Percentiles rank a stretch among this genome's conserved stretches.
phyloP scores from a whole-genome alignment of 805 yeast species.

The Cyberlindnera veronae region DNA sequence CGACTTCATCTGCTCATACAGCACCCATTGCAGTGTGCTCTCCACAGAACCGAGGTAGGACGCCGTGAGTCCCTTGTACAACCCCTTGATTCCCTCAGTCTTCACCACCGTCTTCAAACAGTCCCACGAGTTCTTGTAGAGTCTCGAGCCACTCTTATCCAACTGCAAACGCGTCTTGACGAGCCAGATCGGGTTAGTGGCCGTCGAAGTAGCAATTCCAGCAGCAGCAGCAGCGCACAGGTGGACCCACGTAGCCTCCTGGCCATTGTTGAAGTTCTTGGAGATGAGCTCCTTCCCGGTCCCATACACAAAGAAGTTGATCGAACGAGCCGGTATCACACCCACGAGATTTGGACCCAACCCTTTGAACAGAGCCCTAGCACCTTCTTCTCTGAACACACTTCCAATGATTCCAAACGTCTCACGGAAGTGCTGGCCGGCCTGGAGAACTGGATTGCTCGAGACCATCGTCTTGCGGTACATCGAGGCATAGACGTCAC shows the following conservation, averaged over 20 bases:
- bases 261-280: slow-evolving; percentile 60
- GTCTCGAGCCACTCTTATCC: slow-evolving; percentile 65
- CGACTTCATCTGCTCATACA: slow-evolving; percentile 90
- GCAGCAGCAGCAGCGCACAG: slow-evolving; percentile 84
- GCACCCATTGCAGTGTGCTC: slow-evolving; percentile 92
- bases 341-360: slow-evolving; percentile 96
- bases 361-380: slow-evolving; percentile 86
- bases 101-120: slow-evolving; percentile 67
- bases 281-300: slow-evolving; percentile 79
- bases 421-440: slow-evolving; percentile 72
- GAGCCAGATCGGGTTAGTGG: slow-evolving; percentile 97
- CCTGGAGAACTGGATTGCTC: slow-evolving; percentile 40
- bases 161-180: slow-evolving; percentile 91
- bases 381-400: slow-evolving; percentile 76
- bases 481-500: slow-evolving; percentile 68
- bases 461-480: slow-evolving; percentile 37
- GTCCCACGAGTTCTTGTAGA: slow-evolving; percentile 82
- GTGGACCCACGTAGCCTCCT: slow-evolving; percentile 84
- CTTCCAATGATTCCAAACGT: slow-evolving; percentile 68
- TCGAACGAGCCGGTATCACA: slow-evolving; percentile 96
- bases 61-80: slow-evolving; percentile 90
- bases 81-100: slow-evolving; percentile 74
- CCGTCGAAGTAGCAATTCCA: slow-evolving; percentile 91
- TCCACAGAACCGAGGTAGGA: slow-evolving; percentile 92
- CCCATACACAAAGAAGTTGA: slow-evolving; percentile 96